A percentile compares a stretch with the other conserved stretches of the same genome.
Evolutionary conservation across 2,329 filamentous ascomycete genomes (phyloP).

Genomic region (Leptographium flavum): DNA sequence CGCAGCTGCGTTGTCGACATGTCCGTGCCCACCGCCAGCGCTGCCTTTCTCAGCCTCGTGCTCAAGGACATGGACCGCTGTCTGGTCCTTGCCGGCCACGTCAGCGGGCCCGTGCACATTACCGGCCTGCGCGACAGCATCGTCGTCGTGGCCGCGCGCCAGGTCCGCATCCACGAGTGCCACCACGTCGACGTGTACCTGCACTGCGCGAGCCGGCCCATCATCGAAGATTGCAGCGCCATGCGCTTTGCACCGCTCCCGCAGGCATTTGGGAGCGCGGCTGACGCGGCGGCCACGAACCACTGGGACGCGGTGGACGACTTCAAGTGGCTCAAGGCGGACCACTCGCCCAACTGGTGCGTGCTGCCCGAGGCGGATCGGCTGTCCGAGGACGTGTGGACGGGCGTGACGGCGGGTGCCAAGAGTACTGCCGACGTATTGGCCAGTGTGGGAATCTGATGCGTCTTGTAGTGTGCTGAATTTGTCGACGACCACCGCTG

Average conservation of each 20-base stretch:
- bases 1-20: slow-evolving; percentile 66
- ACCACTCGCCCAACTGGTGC: slow-evolving; percentile 79
- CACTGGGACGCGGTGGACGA: slow-evolving; percentile 88
- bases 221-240: slow-evolving; percentile 75
- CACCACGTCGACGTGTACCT: slow-evolving; percentile 72
- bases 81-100: slow-evolving; percentile 63
- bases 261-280: slow-evolving; percentile 31
- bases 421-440: slow-evolving; percentile 54
- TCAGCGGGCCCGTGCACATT: slow-evolving; percentile 70
- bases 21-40: slow-evolving; percentile 43
- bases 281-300: slow-evolving; percentile 32
- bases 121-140: slow-evolving; percentile 60
- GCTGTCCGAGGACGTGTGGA: slow-evolving; percentile 53
- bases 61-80: slow-evolving; percentile 57
- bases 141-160: slow-evolving; percentile 67
- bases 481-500: no score
- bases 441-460: slow-evolving; percentile 30
- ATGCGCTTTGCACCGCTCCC: slow-evolving; percentile 73
- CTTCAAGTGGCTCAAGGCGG: slow-evolving; percentile 90
- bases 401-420: slow-evolving; percentile 48
- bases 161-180: slow-evolving; percentile 88
- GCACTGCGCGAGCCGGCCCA: slow-evolving; percentile 67
- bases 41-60: slow-evolving; percentile 53
- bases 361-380: slow-evolving; percentile 47
- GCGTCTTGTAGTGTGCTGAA: no score